Conservation (phyloP, 805 yeast species). For the Starmera dryadoides region DNA sequence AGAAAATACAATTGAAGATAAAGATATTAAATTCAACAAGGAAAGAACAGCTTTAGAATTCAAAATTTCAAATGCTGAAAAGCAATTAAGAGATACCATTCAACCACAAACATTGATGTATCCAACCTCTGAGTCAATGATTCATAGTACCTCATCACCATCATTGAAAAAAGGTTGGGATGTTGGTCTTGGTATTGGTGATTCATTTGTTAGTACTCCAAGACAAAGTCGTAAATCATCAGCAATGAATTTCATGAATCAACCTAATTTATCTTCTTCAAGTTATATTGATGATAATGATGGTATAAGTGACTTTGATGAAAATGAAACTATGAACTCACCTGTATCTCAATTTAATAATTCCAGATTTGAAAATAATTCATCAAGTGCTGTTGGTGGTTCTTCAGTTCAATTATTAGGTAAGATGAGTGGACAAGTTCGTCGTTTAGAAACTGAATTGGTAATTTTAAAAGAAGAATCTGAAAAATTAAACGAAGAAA, state of each 20-base stretch:
- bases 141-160: slow-evolving; percentile 11
- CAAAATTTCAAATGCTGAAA: slow-evolving; percentile 13
- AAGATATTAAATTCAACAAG: slow-evolving; percentile 9
- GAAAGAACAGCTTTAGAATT: slow-evolving; percentile 11
- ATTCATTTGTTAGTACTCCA: slow-evolving; percentile 39
- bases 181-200: slow-evolving; percentile 37
- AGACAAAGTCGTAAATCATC: slow-evolving; percentile 21
- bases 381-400: slow-evolving; percentile 18
- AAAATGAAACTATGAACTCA: slow-evolving; percentile 9
- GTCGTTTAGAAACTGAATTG: slow-evolving; percentile 76
- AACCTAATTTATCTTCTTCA: neutral
- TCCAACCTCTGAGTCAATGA: neutral
- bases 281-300: slow-evolving; percentile 6
- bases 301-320: slow-evolving; percentile 7
- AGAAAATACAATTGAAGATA: slow-evolving; percentile 12
- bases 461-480: slow-evolving; percentile 58
- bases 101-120: slow-evolving; percentile 9
- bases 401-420: slow-evolving; percentile 56
- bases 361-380: slow-evolving; percentile 6
- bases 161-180: slow-evolving; percentile 21
- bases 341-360: slow-evolving; percentile 13
- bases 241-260: neutral
- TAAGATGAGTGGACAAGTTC: slow-evolving; percentile 67
- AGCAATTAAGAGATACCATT: slow-evolving; percentile 8
- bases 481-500: slow-evolving; percentile 42